Evolutionary conservation across 2,329 filamentous ascomycete genomes (phyloP).

Genomic region (Clonostachys rosea): DNA sequence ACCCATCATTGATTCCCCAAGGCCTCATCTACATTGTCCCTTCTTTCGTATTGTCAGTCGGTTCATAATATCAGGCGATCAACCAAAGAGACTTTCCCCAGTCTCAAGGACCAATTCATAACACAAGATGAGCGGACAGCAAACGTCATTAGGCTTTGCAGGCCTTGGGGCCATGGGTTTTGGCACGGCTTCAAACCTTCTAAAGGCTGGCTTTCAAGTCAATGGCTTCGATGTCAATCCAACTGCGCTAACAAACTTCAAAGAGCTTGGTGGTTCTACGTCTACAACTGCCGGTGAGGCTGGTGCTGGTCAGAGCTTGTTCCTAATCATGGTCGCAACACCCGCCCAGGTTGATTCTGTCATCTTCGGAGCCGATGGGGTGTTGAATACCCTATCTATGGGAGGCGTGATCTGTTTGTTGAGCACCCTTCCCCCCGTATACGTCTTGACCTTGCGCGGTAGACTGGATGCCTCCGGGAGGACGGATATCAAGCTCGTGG

Average conservation of each 20-base stretch:
- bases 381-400: conserved; percentile 39
- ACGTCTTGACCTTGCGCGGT: conserved; percentile 56
- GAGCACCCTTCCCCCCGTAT: conserved; percentile 67
- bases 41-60: too few species aligned
- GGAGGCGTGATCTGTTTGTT: conserved; percentile 60
- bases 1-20: too few species aligned
- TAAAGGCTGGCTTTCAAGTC: conserved; percentile 61
- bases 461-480: conserved; percentile 51
- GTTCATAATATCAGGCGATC: too few species aligned
- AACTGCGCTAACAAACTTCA: conserved; percentile 62
- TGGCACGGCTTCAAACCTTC: conserved; percentile 71
- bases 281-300: conserved; percentile 57
- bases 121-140: too few species aligned
- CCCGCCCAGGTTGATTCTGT: conserved; percentile 63
- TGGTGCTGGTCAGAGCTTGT: conserved; percentile 53
- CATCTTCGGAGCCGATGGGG: conserved; percentile 55
- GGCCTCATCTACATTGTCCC: too few species aligned
- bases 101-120: too few species aligned
- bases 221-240: conserved; percentile 68
- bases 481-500: conserved; percentile 48
- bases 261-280: conserved; percentile 53
- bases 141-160: conserved; percentile 46
- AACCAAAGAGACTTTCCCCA: too few species aligned
- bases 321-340: conserved; percentile 73
- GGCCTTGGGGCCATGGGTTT: conserved; percentile 80